phyloP scores from a whole-genome alignment of 169 alveolate species.

The Blepharisma undulans region DNA sequence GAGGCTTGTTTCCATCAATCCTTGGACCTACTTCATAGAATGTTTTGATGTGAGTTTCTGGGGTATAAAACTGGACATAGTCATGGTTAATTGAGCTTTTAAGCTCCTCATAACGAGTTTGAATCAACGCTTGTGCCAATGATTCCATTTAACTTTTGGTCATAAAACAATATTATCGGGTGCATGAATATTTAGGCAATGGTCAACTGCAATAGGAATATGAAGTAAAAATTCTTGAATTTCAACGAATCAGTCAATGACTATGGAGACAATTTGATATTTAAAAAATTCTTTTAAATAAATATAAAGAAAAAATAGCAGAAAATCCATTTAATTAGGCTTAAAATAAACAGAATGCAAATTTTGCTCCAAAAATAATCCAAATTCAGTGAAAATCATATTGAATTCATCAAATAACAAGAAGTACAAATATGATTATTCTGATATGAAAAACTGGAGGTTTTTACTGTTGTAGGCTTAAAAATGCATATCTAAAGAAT shows the following conservation, averaged over 20 bases:
- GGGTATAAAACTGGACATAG: background rate
- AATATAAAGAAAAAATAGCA: background rate
- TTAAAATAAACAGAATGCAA: no score
- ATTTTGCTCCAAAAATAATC: background rate
- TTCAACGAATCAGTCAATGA: background rate
- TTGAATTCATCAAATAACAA: background rate
- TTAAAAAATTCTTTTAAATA: no score
- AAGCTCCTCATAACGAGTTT: background rate
- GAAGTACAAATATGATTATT: background rate
- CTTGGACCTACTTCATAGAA: background rate
- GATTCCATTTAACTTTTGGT: background rate
- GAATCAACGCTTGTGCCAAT: background rate
- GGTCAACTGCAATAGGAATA: background rate
- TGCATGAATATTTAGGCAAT: background rate
- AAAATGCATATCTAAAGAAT: background rate
- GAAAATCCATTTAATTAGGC: background rate
- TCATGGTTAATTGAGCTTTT: background rate
- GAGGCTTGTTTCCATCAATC: background rate
- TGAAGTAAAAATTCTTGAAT: background rate
- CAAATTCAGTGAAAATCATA: background rate
- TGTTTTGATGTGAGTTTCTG: background rate
- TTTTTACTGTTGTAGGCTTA: background rate
- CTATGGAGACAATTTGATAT: background rate
- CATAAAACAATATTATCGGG: background rate
- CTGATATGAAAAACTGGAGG: background rate